Evolutionary conservation across 2,329 filamentous ascomycete species (phyloP).

Genomic region (Fusarium ramigenum): DNA sequence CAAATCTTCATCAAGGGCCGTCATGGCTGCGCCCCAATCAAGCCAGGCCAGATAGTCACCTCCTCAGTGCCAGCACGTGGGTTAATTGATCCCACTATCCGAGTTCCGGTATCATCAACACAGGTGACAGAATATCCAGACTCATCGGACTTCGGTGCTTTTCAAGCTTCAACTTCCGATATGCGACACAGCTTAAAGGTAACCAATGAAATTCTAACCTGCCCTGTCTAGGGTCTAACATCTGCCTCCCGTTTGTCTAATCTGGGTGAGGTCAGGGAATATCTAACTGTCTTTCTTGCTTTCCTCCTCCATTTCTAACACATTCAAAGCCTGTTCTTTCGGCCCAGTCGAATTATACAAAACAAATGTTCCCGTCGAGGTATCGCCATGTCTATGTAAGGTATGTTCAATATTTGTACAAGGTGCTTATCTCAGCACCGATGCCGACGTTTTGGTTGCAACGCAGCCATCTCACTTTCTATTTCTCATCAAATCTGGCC

Average conservation of each 20-base stretch:
- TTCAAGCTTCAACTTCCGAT: background rate
- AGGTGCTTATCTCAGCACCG: slow-evolving; percentile 9
- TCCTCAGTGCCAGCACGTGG: slow-evolving; percentile 1
- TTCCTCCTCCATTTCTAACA: slow-evolving; percentile 9
- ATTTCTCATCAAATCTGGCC: slow-evolving; percentile 24
- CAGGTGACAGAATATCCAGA: background rate
- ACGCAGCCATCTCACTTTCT: background rate
- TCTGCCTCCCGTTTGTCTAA: slow-evolving; percentile 20
- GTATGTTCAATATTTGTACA: slow-evolving; percentile 30
- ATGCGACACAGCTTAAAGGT: background rate
- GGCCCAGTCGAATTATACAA: slow-evolving; percentile 25
- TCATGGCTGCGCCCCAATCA: slow-evolving; percentile 28
- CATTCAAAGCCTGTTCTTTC: background rate
- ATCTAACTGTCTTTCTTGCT: slow-evolving; percentile 9
- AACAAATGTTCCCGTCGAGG: slow-evolving; percentile 29
- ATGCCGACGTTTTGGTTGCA: background rate
- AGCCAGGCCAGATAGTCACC: slow-evolving; percentile 20
- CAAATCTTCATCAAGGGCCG: slow-evolving; percentile 31
- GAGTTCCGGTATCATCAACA: background rate
- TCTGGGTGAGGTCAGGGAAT: slow-evolving; percentile 22
- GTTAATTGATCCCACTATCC: background rate
- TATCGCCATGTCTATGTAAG: slow-evolving; percentile 22
- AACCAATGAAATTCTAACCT: slow-evolving; percentile 19
- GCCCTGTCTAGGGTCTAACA: slow-evolving; percentile 26
- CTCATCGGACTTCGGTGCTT: slow-evolving; percentile 5